These are phyloP conservation scores for Saposhnikovia divaricata DNA, from an alignment of 129 eudicot genomes.

Conservation along the genomic window DNA sequence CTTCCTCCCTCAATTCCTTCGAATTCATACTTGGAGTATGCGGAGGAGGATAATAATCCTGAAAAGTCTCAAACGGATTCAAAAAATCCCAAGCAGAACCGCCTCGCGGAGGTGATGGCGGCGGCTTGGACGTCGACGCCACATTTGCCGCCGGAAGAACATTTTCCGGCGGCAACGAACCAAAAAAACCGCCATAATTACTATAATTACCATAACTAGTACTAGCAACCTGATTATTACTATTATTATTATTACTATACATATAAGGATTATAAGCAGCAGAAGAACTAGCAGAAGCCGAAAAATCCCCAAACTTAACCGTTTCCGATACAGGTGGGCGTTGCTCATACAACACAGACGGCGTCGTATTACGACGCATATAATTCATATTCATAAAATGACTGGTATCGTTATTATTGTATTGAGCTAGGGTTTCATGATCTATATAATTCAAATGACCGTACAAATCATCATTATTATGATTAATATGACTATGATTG, in stretches of 20 bases:
- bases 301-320: slow-evolving; percentile 48
- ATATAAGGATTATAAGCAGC: slow-evolving; percentile 34
- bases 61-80: slow-evolving; percentile 66
- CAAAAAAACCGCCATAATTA: slow-evolving; percentile 47
- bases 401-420: slow-evolving; percentile 7
- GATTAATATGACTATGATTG: not conserved
- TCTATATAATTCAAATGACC: slow-evolving; percentile 22
- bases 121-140: slow-evolving; percentile 40
- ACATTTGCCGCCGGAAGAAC: slow-evolving; percentile 19
- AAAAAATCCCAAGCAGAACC: slow-evolving; percentile 73
- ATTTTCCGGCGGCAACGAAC: slow-evolving; percentile 17
- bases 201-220: slow-evolving; percentile 12
- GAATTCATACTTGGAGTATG: slow-evolving; percentile 68
- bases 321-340: slow-evolving; percentile 55
- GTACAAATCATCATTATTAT: slow-evolving; percentile 10
- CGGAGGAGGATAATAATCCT: slow-evolving; percentile 42
- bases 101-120: slow-evolving; percentile 70
- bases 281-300: slow-evolving; percentile 12
- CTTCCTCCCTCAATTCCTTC: slow-evolving; percentile 82
- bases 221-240: slow-evolving; percentile 16
- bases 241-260: slow-evolving; percentile 15
- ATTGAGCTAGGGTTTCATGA: slow-evolving; percentile 28
- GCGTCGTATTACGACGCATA: slow-evolving; percentile 60
- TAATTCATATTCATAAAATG: slow-evolving; percentile 52
- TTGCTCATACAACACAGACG: slow-evolving; percentile 70